Conservation (phyloP, 495 filamentous ascomycete genomes). For the Sphaerosporella brunnea region DNA sequence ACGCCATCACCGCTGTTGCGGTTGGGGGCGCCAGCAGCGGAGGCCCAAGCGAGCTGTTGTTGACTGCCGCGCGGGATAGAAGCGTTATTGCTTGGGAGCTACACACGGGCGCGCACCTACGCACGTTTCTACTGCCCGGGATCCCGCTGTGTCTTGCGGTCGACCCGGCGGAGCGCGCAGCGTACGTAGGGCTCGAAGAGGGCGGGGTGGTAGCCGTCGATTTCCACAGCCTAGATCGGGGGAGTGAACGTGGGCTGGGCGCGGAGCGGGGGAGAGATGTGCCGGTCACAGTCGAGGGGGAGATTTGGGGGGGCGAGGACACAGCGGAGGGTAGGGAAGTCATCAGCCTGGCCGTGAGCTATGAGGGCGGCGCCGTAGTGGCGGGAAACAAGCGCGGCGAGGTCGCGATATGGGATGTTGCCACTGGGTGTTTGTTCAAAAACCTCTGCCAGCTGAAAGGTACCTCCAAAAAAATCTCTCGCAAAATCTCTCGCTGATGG, state of each 20-base stretch:
- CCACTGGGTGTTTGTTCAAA: slow-evolving; percentile 21
- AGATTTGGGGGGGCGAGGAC: slow-evolving; percentile 10
- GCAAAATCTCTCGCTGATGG: background rate
- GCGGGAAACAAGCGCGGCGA: slow-evolving; percentile 21
- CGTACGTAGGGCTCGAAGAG: slow-evolving; percentile 70
- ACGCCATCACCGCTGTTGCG: slow-evolving; percentile 19
- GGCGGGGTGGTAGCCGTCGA: slow-evolving; percentile 66
- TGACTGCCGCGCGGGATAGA: slow-evolving; percentile 24
- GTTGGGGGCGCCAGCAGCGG: slow-evolving; percentile 23
- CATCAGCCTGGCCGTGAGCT: slow-evolving; percentile 12
- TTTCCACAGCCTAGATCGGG: slow-evolving; percentile 29
- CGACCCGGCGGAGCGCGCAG: slow-evolving; percentile 67
- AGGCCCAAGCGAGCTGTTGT: slow-evolving; percentile 21
- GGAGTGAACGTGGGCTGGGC: slow-evolving; percentile 14
- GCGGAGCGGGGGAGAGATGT: slow-evolving; percentile 14
- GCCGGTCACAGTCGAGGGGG: slow-evolving; percentile 16
- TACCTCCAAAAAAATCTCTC: slow-evolving; percentile 4
- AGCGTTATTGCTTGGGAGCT: slow-evolving; percentile 68
- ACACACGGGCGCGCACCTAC: slow-evolving; percentile 50
- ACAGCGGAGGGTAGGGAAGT: background rate
- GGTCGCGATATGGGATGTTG: slow-evolving; percentile 24
- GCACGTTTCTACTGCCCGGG: slow-evolving; percentile 61
- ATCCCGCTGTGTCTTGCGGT: slow-evolving; percentile 53
- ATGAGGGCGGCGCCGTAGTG: slow-evolving; percentile 23
- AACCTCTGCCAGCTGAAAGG: slow-evolving; percentile 8